A percentile compares a stretch with the other conserved stretches of the same genome.
Evolutionary conservation across 129 eudicot species (phyloP).

Genomic region (Mikania micrantha): DNA sequence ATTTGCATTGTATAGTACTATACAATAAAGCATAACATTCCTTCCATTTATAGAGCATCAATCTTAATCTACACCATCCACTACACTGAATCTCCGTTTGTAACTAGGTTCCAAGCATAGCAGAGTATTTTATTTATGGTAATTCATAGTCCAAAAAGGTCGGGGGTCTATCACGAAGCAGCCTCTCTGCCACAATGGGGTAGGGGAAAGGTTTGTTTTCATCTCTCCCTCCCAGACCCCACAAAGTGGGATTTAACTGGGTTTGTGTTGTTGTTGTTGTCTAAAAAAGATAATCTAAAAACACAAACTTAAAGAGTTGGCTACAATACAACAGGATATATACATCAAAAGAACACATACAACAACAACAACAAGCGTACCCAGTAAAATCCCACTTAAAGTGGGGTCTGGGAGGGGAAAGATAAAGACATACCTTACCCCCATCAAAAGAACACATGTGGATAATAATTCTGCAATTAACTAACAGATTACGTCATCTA

Average conservation of each 20-base stretch:
- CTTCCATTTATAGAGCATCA: background rate
- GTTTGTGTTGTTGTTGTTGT: no score
- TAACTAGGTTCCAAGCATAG: background rate
- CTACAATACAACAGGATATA: background rate
- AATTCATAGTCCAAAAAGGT: background rate
- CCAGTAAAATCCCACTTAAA: no score
- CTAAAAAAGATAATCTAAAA: background rate
- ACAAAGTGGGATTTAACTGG: no score
- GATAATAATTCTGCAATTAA: background rate
- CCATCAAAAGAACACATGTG: background rate
- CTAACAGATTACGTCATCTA: background rate
- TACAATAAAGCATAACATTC: background rate
- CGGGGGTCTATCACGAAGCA: no score
- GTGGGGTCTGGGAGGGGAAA: no score
- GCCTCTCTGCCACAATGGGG: no score
- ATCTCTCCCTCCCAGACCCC: no score
- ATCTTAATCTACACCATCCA: background rate
- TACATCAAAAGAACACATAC: no score
- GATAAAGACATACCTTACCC: no score
- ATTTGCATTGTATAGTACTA: background rate
- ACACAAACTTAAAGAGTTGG: background rate
- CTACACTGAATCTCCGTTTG: background rate
- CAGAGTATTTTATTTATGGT: background rate
- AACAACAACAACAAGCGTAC: no score
- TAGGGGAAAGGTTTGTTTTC: no score